phyloP scores from a whole-genome alignment of 257 asterid genomes.

The Solanum appendiculatum region DNA sequence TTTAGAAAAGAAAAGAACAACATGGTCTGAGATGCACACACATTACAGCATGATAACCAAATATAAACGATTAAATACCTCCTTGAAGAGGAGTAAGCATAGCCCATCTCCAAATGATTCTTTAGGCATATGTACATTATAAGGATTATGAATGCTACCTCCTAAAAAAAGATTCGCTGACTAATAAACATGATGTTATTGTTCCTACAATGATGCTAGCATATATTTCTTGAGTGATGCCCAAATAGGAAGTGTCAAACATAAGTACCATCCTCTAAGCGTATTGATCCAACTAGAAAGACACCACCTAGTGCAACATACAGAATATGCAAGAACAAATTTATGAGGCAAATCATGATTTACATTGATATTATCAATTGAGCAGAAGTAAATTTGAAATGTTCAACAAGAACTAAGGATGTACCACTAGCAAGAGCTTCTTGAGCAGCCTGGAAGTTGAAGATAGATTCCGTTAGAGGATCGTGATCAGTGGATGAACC shows the following conservation, averaged over 20 bases:
- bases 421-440: constrained; percentile 64
- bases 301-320: not conserved
- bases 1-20: not conserved
- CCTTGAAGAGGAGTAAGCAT: not conserved
- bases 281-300: not conserved
- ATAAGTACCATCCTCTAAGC: not conserved
- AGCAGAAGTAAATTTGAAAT: not conserved
- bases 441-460: constrained; percentile 40
- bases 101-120: not conserved
- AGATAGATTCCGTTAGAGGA: constrained; percentile 37
- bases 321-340: not conserved
- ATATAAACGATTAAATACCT: not conserved
- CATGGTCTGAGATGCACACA: not conserved
- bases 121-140: not conserved
- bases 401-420: not conserved
- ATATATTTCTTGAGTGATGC: not conserved
- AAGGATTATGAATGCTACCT: not conserved
- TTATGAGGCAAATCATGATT: not conserved
- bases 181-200: not conserved
- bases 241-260: not conserved
- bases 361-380: not conserved
- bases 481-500: constrained; percentile 32
- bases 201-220: not conserved
- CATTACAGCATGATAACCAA: not conserved
- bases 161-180: not conserved